Conservation (phyloP, 192 early-diverging fungal species). For the Coemansia sp. region DNA sequence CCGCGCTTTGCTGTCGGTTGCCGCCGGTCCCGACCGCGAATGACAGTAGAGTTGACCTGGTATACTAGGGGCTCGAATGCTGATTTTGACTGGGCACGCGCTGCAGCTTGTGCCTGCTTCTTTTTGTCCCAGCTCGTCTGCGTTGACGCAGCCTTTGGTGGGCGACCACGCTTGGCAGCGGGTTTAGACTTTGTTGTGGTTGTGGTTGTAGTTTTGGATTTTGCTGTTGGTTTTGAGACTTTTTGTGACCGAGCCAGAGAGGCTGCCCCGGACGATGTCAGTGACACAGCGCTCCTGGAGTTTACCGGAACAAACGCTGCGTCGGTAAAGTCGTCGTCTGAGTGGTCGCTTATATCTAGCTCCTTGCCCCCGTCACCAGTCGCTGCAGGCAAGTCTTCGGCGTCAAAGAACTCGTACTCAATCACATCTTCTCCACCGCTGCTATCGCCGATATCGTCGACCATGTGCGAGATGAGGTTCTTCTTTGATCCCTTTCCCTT, state of each 20-base stretch:
- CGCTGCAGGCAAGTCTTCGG: neutral
- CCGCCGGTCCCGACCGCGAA: constrained; percentile 24
- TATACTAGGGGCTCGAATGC: constrained; percentile 13
- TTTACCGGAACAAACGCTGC: neutral
- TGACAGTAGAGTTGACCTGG: constrained; percentile 25
- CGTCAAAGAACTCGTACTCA: constrained; percentile 6
- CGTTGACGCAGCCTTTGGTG: constrained; percentile 13
- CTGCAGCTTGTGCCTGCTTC: constrained; percentile 1
- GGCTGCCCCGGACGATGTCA: neutral
- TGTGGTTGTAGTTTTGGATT: neutral
- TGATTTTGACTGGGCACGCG: neutral
- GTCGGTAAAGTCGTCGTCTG: neutral
- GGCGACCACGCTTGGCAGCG: constrained; percentile 6
- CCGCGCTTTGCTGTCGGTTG: constrained; percentile 4
- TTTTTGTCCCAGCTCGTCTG: constrained; percentile 14
- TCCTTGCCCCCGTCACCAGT: neutral
- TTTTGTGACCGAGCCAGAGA: neutral
- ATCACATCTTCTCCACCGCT: neutral
- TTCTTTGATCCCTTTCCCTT: constrained; percentile 23
- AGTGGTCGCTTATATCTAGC: neutral
- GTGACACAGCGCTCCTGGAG: neutral
- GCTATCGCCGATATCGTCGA: constrained; percentile 18
- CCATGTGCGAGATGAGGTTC: constrained; percentile 37
- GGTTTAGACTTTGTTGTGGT: constrained; percentile 1
- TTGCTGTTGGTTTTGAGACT: neutral